Conservation (phyloP, 1,284 basidiomycete species). For the Sanguinoderma infundibulare region DNA sequence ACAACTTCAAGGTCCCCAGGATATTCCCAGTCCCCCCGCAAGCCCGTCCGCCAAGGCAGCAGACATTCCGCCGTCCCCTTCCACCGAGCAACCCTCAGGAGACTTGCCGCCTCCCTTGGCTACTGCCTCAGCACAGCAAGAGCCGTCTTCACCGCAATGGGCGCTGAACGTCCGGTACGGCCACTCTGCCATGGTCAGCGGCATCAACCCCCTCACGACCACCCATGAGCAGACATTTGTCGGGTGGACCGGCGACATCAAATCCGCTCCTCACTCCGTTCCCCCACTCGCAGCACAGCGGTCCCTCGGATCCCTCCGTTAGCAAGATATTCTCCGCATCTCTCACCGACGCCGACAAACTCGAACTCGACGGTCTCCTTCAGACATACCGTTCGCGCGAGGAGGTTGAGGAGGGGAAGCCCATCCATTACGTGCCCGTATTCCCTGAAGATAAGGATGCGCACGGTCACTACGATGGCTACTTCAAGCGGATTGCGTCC, state of each 20-base stretch:
- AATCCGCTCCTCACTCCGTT: constrained; percentile 38
- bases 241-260: constrained; percentile 93
- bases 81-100: constrained; percentile 13
- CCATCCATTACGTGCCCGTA: constrained; percentile 82
- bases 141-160: constrained; percentile 54
- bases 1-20: constrained; percentile 36
- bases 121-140: constrained; percentile 1
- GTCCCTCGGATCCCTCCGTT: constrained; percentile 12
- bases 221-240: constrained; percentile 91
- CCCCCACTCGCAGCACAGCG: constrained; percentile 23
- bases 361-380: constrained; percentile 65
- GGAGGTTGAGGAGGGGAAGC: constrained; percentile 47
- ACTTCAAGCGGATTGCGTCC: constrained; percentile 92
- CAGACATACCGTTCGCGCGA: constrained; percentile 60
- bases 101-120: constrained; percentile 13
- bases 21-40: constrained; percentile 68
- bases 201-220: constrained; percentile 83
- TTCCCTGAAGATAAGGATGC: constrained; percentile 92
- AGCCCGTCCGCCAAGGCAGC: constrained; percentile 59
- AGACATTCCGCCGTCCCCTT: constrained; percentile 45
- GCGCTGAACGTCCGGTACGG: constrained; percentile 83
- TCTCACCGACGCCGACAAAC: constrained; percentile 63
- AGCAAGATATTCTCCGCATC: constrained; percentile 52
- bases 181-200: constrained; percentile 95
- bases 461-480: constrained; percentile 95